These are phyloP conservation scores for Penicillium simplicissimum DNA, from an alignment of 495 filamentous ascomycete species.

Conservation along the genomic window DNA sequence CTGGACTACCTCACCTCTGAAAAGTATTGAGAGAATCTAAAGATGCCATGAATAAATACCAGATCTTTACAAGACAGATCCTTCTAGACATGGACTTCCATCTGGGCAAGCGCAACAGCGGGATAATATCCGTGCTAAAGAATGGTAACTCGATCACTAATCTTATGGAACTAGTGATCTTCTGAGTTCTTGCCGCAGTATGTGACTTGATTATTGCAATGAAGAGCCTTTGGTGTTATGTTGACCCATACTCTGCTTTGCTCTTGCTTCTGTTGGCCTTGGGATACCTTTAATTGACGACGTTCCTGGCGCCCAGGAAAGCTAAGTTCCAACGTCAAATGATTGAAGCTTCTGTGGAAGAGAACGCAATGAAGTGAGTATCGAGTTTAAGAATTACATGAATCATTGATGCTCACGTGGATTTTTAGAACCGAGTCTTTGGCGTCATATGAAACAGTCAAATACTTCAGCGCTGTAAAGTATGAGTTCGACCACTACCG, in stretches of 20 bases:
- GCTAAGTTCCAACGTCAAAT: slow-evolving; percentile 74
- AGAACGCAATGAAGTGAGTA: slow-evolving; percentile 74
- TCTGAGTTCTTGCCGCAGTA: slow-evolving; percentile 79
- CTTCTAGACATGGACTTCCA: slow-evolving; percentile 87
- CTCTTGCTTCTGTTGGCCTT: slow-evolving; percentile 75
- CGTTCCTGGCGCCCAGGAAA: slow-evolving; percentile 77
- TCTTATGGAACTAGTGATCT: slow-evolving; percentile 76
- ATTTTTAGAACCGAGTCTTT: slow-evolving; percentile 68
- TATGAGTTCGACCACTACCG: slow-evolving; percentile 81
- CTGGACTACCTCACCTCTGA: too few relatives aligned
- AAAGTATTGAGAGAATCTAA: too few relatives aligned
- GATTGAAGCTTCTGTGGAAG: slow-evolving; percentile 76
- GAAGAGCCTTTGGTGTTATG: slow-evolving; percentile 68
- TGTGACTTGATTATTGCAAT: slow-evolving; percentile 78
- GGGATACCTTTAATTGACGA: slow-evolving; percentile 79
- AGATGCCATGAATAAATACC: too few relatives aligned
- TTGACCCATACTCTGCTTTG: slow-evolving; percentile 79
- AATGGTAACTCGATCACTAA: slow-evolving; percentile 83
- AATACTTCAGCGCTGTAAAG: slow-evolving; percentile 85
- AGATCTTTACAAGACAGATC: too few relatives aligned
- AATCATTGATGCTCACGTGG: neutral
- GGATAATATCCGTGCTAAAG: slow-evolving; percentile 79
- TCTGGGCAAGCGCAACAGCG: slow-evolving; percentile 80
- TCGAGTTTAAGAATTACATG: neutral
- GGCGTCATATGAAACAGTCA: slow-evolving; percentile 86